A percentile compares a stretch with the other conserved stretches of the same genome.
Conservation (phyloP, 495 filamentous ascomycete species). For the Sordaria brevicollis region DNA sequence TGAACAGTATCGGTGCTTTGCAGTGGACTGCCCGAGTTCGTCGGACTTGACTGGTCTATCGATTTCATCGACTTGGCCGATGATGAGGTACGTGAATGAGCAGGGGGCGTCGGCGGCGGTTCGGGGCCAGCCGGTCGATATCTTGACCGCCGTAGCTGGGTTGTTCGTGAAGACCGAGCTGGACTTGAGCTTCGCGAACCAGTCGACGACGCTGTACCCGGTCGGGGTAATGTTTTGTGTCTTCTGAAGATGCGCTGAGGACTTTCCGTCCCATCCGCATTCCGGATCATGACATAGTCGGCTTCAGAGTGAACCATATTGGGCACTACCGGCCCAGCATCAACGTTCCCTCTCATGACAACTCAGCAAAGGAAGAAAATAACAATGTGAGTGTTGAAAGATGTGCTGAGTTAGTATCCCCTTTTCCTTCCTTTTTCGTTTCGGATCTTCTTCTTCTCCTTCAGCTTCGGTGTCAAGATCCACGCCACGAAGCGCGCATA, state of each 20-base stretch:
- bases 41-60: constrained; percentile 22
- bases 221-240: constrained; percentile 45
- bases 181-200: constrained; percentile 14
- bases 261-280: constrained; percentile 5
- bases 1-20: constrained; percentile 19
- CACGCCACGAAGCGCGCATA: neutral
- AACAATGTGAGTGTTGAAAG: neutral
- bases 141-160: constrained; percentile 11
- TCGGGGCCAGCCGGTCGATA: constrained; percentile 21
- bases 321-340: constrained; percentile 8
- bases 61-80: constrained; percentile 31
- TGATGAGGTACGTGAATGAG: constrained; percentile 42
- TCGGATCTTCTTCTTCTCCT: neutral
- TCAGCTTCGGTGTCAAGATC: neutral
- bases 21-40: constrained; percentile 21
- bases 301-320: constrained; percentile 14
- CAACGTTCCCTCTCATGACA: constrained; percentile 4
- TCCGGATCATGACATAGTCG: constrained; percentile 7
- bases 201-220: constrained; percentile 22
- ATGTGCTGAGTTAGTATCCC: neutral
- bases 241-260: constrained; percentile 39
- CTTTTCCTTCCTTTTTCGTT: neutral
- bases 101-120: constrained; percentile 43
- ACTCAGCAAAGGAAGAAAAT: neutral
- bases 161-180: constrained; percentile 17